Base-by-base conservation (phyloP, 2,329 filamentous ascomycete species). In the Shiraia sp. region DNA sequence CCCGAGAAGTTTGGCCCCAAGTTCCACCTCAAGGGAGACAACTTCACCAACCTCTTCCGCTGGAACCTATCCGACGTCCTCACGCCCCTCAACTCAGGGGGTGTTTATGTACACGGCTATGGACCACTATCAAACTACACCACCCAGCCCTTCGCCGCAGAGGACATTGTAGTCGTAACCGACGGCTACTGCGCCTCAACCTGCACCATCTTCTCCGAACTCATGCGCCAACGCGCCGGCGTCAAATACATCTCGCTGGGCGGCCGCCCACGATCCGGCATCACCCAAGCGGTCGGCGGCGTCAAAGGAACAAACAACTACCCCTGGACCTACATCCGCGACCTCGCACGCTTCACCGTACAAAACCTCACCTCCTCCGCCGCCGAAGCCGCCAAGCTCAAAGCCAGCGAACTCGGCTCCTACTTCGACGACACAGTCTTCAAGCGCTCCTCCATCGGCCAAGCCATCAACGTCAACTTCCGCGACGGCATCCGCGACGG, bases 231-330 rank as follows among this genome's bases (percentile, higher is more conserved):
- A 43, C 70, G 74, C 42, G 72, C 71, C 23, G 75, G 77, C 15
- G 77, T 86, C 2, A 78, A 77, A 49, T 79, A 78, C 25, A 73
- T 86, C 32, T 74, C 74, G 1, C 70, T 83, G 16, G 84, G 85
- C 8, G 85, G 85, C 2, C 77, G 80, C 1, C 78, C 83, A 0
- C 66, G 69, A 9, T 55, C 72, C 0, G 70, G 68, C 3, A 75
- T 78, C 1, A 86, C 85, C 0, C 68, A 71, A 47, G 68, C 68
- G 25, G 71, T 85, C 13, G 82, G 83, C n/a, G 85, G 83, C n/a
- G 77, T 81, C 33, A 82, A 85, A 55, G 85, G 84, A 23, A 69
- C 71, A 0, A 72, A 77, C 49, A 57, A 66, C 42, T 52, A 40
- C 14, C 53, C 55, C 0, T 68, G 61, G 62, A 37, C 36, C 15